Base-by-base conservation (phyloP, 768 basidiomycete species). In the Kwoniella dendrophila region DNA sequence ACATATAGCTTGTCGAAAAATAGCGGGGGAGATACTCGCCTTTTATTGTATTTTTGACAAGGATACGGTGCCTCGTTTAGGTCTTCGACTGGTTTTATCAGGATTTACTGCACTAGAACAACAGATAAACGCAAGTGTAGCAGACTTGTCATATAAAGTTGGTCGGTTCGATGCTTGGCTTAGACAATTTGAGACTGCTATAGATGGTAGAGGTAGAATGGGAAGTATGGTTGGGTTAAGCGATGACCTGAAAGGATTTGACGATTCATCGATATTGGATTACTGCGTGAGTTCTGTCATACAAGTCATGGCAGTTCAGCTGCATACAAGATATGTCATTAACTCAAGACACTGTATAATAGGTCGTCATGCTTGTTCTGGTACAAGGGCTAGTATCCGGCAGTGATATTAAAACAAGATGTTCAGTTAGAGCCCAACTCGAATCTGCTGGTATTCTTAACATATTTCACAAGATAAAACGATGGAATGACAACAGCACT, bases 151-250 rank as follows among this genome's bases (percentile, higher is more conserved):
- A 3, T 59, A 68, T 32, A 72, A 72, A 59, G 74, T 72, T 29
- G 72, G 71, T 76, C 66, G 72, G 29, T 98, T 91, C 76, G 87
- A 87, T 64, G 92, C 86, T 70, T 98, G 92, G 94, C 90, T 98
- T 74, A 88, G 86, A 68, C 88, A 87, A 0, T 81, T 95, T 66
- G 89, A 92, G 67, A 80, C 81, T 27, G 85, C 85, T 2, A 82
- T 97, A 18, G 84, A 86, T 48, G 94, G 93, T 2, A 82, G 92
- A 58, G 95, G 95, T 1, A 89, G 87, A 77, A 93, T 97, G 91
- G 95, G 95, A 1, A 96, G 90, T 75, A 79, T 90, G 40, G 95
- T 99, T 7, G 96, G 96, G 0, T 92, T 92, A 24, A 95, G 93
- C 69, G 90, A 94, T 14, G 93, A 97, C 68, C 85, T 94, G 57